Conservation (phyloP, 805 yeast genomes). For the Torulaspora indica region DNA sequence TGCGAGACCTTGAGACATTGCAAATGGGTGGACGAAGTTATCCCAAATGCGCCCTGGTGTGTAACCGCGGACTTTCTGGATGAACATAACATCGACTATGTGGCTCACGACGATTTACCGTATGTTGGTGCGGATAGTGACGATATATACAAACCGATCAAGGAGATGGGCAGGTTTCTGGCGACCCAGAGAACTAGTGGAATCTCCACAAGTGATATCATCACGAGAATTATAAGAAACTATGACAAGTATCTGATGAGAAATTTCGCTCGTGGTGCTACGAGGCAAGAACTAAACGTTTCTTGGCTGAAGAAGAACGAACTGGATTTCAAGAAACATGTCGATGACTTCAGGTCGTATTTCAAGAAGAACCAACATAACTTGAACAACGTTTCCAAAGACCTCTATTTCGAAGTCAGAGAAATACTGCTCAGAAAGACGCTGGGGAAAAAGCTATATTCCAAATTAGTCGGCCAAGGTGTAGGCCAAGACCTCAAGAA, state of each 20-base stretch:
- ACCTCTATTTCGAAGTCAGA: constrained; percentile 78
- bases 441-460: constrained; percentile 33
- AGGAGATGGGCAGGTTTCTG: constrained; percentile 82
- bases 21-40: constrained; percentile 95
- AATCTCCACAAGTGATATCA: constrained; percentile 90
- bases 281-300: constrained; percentile 92
- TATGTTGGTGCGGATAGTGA: constrained; percentile 85
- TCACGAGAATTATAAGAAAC: constrained; percentile 90
- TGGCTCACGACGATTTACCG: constrained; percentile 96
- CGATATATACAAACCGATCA: constrained; percentile 90
- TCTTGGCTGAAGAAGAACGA: constrained; percentile 98
- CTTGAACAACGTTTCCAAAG: constrained; percentile 69
- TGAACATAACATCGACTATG: constrained; percentile 84
- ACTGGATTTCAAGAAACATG: constrained; percentile 86
- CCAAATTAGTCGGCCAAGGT: constrained; percentile 39
- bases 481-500: constrained; percentile 40
- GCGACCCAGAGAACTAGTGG: constrained; percentile 97
- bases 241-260: constrained; percentile 96
- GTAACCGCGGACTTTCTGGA: constrained; percentile 76
- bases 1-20: constrained; percentile 90
- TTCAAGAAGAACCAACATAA: constrained; percentile 71
- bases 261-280: constrained; percentile 95
- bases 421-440: constrained; percentile 49
- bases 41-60: constrained; percentile 94
- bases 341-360: constrained; percentile 78